phyloP scores from a whole-genome alignment of 345 rosid species.

The Kandelia obovata region DNA sequence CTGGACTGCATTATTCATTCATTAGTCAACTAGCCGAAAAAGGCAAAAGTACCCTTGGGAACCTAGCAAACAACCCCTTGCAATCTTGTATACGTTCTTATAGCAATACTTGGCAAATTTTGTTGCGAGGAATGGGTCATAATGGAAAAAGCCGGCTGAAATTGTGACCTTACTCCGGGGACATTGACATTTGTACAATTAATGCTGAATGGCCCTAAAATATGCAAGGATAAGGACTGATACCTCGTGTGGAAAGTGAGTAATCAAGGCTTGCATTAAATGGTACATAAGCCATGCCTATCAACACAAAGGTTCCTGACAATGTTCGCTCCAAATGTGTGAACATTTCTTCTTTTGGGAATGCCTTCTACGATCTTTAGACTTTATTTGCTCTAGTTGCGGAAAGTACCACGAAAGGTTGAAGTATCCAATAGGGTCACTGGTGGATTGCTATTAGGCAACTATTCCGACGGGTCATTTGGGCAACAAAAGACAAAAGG shows the following conservation, averaged over 20 bases:
- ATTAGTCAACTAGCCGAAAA: no score
- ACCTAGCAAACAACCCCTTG: no score
- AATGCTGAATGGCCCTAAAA: background rate
- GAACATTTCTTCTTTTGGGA: conserved; percentile 10
- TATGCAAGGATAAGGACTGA: background rate
- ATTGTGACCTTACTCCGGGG: no score
- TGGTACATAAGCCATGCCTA: background rate
- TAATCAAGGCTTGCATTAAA: background rate
- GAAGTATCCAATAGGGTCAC: conserved; percentile 20
- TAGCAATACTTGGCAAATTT: no score
- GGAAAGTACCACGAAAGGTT: conserved; percentile 1
- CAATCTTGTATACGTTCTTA: no score
- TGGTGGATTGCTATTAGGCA: background rate
- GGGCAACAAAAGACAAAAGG: conserved; percentile 1
- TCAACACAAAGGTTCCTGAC: background rate
- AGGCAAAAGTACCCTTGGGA: no score
- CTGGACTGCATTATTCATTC: no score
- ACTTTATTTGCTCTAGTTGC: conserved; percentile 7
- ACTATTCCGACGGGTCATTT: conserved; percentile 18
- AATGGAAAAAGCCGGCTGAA: no score
- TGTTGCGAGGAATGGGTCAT: no score
- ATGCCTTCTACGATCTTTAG: conserved; percentile 6
- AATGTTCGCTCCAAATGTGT: conserved; percentile 6
- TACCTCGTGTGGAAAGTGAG: background rate
- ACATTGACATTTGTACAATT: no score